Conservation (phyloP, 345 rosid species). For the Alliaria petiolata region DNA sequence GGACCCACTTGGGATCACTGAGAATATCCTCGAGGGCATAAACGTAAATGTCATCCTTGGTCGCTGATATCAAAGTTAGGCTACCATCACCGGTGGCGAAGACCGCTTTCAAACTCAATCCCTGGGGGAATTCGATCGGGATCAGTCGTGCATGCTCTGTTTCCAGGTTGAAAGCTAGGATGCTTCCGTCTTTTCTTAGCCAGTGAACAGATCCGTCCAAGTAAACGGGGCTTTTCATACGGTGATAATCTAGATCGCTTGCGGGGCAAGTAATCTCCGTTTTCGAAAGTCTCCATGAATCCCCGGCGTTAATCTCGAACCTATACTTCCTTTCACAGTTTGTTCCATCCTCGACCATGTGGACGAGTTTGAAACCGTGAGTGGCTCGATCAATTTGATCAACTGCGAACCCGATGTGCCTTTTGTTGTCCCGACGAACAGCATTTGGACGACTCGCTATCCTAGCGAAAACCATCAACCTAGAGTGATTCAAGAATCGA, state of each 20-base stretch:
- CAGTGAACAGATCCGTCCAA: conserved; percentile 7
- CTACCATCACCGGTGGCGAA: neutral
- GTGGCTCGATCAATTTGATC: neutral
- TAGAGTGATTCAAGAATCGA: neutral
- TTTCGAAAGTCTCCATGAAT: neutral
- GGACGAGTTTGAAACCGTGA: neutral
- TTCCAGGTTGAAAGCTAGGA: neutral
- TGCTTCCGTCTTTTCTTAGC: conserved; percentile 5
- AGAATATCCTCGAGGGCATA: neutral
- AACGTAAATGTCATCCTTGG: neutral
- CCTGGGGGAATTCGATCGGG: neutral
- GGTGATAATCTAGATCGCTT: neutral
- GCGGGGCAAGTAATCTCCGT: neutral
- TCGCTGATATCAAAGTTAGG: neutral
- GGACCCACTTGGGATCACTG: neutral
- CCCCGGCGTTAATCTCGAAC: neutral
- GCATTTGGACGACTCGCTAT: too few species aligned
- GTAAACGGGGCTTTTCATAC: conserved; percentile 9
- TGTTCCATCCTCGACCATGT: neutral
- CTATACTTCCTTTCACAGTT: neutral
- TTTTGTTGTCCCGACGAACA: neutral
- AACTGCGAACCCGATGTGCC: neutral
- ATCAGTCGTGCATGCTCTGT: neutral
- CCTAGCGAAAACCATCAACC: too few species aligned
- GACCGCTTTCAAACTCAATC: neutral